Conservation (phyloP, 345 rosid species). For the Sonneratia caseolaris region DNA sequence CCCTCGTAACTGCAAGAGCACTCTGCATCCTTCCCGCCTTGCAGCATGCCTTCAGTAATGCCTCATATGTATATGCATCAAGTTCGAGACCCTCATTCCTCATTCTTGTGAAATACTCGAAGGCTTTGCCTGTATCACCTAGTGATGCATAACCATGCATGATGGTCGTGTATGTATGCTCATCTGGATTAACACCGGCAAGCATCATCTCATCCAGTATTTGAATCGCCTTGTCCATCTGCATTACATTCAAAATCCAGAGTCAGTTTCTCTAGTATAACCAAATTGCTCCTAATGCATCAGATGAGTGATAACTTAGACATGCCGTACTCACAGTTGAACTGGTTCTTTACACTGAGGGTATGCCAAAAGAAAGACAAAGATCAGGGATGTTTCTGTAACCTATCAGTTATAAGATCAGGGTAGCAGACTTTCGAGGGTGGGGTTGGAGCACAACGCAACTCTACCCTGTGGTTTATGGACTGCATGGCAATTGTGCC, state of each 20-base stretch:
- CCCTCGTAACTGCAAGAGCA: constrained; percentile 91
- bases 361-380: background rate
- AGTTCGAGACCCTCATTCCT: constrained; percentile 78
- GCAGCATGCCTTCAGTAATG: constrained; percentile 94
- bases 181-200: constrained; percentile 70
- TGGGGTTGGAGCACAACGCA: background rate
- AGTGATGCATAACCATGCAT: constrained; percentile 96
- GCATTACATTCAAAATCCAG: constrained; percentile 13
- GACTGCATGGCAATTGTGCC: too few species aligned
- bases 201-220: constrained; percentile 81
- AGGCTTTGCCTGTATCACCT: constrained; percentile 92
- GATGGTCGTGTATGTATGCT: constrained; percentile 86
- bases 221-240: constrained; percentile 87
- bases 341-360: background rate
- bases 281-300: background rate
- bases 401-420: too few species aligned
- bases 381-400: background rate
- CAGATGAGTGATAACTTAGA: background rate
- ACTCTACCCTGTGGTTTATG: too few species aligned
- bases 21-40: constrained; percentile 98
- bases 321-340: background rate
- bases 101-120: constrained; percentile 68
- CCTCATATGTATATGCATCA: constrained; percentile 80
- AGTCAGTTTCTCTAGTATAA: background rate
- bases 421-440: background rate